A percentile compares a stretch with the other conserved stretches of the same genome.
phyloP scores from a whole-genome alignment of 805 yeast species.

The Teunomyces atbi region DNA sequence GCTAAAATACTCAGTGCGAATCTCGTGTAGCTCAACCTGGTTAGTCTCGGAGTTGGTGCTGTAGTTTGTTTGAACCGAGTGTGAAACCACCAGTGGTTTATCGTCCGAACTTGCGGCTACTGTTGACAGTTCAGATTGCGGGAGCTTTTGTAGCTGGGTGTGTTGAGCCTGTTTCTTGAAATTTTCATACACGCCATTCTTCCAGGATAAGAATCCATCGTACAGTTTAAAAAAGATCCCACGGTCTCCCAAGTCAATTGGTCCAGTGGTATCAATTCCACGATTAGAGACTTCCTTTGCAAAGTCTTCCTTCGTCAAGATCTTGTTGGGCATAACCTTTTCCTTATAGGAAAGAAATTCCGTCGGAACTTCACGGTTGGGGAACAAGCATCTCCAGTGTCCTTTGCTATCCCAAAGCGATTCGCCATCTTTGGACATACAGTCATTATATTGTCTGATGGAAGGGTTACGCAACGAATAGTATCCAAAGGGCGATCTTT shows the following conservation, averaged over 20 bases:
- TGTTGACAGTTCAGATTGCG: too few species aligned
- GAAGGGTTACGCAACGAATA: constrained; percentile 61
- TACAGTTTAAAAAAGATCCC: constrained; percentile 66
- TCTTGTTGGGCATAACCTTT: constrained; percentile 21
- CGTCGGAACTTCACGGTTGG: constrained; percentile 44
- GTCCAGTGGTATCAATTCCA: constrained; percentile 11
- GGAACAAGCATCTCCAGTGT: constrained; percentile 88
- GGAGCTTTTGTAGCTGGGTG: not conserved
- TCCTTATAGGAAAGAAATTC: constrained; percentile 27
- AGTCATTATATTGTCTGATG: constrained; percentile 55
- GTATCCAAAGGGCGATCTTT: constrained; percentile 40
- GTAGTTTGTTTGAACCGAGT: constrained; percentile 24
- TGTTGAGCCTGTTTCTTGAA: constrained; percentile 29
- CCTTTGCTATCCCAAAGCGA: constrained; percentile 85
- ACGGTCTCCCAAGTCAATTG: constrained; percentile 42
- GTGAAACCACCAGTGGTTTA: constrained; percentile 21
- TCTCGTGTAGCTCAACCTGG: constrained; percentile 29
- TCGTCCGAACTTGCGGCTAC: not conserved
- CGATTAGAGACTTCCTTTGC: constrained; percentile 25
- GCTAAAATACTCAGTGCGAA: constrained; percentile 29
- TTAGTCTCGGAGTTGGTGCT: constrained; percentile 26
- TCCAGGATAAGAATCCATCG: constrained; percentile 68
- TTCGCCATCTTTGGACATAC: constrained; percentile 63
- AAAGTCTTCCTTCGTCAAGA: constrained; percentile 61
- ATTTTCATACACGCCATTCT: constrained; percentile 49